Evolutionary conservation across 306 rosid genomes (phyloP), one percentile per base, ranked within the genome.

Genomic region (Sechiopsis laciniata): DNA sequence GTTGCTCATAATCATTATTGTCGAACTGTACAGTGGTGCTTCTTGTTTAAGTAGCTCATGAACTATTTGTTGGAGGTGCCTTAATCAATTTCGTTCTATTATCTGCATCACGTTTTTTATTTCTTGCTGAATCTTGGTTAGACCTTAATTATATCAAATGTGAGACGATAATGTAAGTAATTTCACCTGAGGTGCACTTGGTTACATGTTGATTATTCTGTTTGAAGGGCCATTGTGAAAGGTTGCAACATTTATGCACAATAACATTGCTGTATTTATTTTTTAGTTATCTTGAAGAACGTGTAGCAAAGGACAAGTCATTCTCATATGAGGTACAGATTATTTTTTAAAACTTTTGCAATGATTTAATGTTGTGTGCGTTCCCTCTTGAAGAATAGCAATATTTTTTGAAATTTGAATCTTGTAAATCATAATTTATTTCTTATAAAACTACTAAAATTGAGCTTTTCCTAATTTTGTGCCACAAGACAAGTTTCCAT

Each of bases 211-310:
- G 17, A 42, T 40, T 64, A 40, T 42, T 14, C 78, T 21, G 52
- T 56, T 17, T 66, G 32, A 78, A 64, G 35, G 7, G 21, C 57
- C 12, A 64, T 21, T 61, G 12, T 37, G 16, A 9, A 55, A 58
- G 52, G 8, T 71, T 61, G 56, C 63, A 26, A 35, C 20, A 21
- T 75, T 42, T 11, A 66, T 10, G 55, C 35, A 42, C 51, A 79
- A 74, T 79, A 45, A 48, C 67, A 40, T 66, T 63, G 48, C 17
- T 76, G 20, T 61, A 53, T 80, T 76, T 74, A 16, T 62, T 65
- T 55, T 87, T 87, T 82, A 94, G 98, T 82, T 94, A 90, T 89
- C 92, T 94, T 82, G 87, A 84, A 84, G 87, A 84, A 15, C 96
- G 98, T 57, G 85, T 84, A 4, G 78, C 54, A 54, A 90, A 86